Evolutionary conservation across 306 rosid species (phyloP).

Genomic region (Lathyrus oleraceus): DNA sequence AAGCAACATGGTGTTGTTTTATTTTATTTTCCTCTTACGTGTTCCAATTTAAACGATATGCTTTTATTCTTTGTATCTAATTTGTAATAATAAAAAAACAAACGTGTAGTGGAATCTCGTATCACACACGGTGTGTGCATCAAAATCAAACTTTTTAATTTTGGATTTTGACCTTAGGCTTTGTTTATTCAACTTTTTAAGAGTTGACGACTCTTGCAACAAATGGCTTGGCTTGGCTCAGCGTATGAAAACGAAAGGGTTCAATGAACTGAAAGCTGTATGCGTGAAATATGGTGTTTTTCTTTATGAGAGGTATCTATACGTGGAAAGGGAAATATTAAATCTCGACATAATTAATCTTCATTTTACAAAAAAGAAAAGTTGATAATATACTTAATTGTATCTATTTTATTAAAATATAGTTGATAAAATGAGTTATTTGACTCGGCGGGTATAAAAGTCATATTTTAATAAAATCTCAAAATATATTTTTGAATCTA

Average conservation of each 20-base stretch:
- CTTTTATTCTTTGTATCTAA: constrained; percentile 10
- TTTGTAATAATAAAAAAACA: background rate
- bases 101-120: constrained; percentile 34
- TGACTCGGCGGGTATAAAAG: no score
- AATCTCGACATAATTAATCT: background rate
- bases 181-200: constrained; percentile 14
- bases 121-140: constrained; percentile 19
- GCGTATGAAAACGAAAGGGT: constrained; percentile 22
- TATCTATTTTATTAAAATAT: no score
- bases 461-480: no score
- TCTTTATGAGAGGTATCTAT: background rate
- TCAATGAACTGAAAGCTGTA: constrained; percentile 25
- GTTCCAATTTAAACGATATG: constrained; percentile 32
- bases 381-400: no score
- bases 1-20: constrained; percentile 13
- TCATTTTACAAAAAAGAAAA: background rate
- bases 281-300: background rate
- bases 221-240: background rate
- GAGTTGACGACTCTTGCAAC: constrained; percentile 19
- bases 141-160: constrained; percentile 38
- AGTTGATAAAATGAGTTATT: no score
- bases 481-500: no score
- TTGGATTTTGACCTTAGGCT: constrained; percentile 28
- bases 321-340: background rate
- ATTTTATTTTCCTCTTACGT: background rate